These are phyloP conservation scores for Aspergillus pseudotamarii DNA, from an alignment of 2,329 filamentous ascomycete species.

Conservation along the genomic window DNA sequence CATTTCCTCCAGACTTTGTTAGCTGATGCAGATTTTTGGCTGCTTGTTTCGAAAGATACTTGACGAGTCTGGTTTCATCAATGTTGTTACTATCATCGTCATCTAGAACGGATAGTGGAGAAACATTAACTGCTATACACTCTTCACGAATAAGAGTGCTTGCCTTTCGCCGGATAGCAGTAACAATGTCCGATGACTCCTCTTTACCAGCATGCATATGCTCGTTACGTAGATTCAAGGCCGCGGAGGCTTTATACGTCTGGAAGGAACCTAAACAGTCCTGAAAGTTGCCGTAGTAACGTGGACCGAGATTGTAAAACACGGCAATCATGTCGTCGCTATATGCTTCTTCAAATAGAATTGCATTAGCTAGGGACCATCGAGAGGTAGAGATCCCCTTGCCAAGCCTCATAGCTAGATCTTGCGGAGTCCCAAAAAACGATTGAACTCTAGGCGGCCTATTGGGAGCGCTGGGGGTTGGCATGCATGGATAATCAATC, in stretches of 20 bases:
- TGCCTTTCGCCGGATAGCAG: conserved; percentile 83
- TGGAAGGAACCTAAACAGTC: conserved; percentile 95
- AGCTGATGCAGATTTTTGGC: conserved; percentile 69
- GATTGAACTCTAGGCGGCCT: conserved; percentile 71
- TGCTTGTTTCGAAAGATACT: conserved; percentile 73
- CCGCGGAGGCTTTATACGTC: conserved; percentile 91
- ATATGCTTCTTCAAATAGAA: conserved; percentile 82
- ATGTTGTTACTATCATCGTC: conserved; percentile 74
- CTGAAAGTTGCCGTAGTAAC: conserved; percentile 95
- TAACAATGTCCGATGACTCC: conserved; percentile 86
- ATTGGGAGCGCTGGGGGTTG: conserved; percentile 62
- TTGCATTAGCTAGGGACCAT: conserved; percentile 88
- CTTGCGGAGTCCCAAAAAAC: conserved; percentile 89
- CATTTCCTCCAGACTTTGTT: conserved; percentile 72
- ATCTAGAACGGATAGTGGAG: conserved; percentile 77
- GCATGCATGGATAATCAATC: conserved; percentile 80
- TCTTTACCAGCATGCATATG: conserved; percentile 86
- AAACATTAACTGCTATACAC: conserved; percentile 79
- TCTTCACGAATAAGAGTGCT: conserved; percentile 79
- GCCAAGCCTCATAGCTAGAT: conserved; percentile 76
- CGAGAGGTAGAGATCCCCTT: conserved; percentile 72
- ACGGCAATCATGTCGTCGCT: conserved; percentile 93
- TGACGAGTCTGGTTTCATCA: conserved; percentile 74
- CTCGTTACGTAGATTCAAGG: conserved; percentile 88
- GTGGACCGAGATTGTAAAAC: conserved; percentile 83